These are phyloP conservation scores for Penicillium coprophilum DNA, from an alignment of 495 filamentous ascomycete genomes.

Conservation along the genomic window DNA sequence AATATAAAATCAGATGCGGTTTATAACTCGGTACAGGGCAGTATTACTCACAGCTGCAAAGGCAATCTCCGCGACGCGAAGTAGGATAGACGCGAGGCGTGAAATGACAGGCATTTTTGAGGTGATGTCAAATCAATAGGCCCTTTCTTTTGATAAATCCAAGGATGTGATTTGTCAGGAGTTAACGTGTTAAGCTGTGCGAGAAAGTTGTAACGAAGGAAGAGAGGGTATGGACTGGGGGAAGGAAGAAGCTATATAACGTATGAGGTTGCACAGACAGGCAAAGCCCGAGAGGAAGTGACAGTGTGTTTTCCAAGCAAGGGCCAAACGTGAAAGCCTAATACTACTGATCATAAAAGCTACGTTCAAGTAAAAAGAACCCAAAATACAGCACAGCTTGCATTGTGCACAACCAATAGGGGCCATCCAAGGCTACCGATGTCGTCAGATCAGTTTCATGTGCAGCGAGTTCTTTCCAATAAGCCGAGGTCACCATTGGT, in stretches of 20 bases:
- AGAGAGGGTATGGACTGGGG: slow-evolving; percentile 2
- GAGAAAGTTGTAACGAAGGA: neutral
- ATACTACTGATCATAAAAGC: slow-evolving; percentile 7
- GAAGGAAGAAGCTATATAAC: slow-evolving; percentile 22
- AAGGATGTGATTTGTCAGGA: neutral
- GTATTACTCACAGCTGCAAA: slow-evolving; percentile 40
- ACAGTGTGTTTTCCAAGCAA: slow-evolving; percentile 23
- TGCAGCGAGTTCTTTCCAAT: neutral
- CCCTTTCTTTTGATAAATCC: neutral
- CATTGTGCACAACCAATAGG: slow-evolving; percentile 1
- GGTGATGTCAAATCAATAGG: neutral
- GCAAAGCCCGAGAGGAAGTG: slow-evolving; percentile 16
- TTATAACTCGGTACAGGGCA: neutral
- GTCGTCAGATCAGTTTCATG: slow-evolving; percentile 1
- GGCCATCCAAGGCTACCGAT: slow-evolving; percentile 1
- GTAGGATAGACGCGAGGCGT: slow-evolving; percentile 49
- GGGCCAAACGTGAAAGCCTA: slow-evolving; percentile 18
- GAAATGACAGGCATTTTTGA: slow-evolving; percentile 49
- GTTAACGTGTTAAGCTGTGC: neutral
- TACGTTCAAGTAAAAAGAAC: neutral
- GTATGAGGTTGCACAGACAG: slow-evolving; percentile 17
- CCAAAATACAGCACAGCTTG: slow-evolving; percentile 1
- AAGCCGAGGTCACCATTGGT: neutral
- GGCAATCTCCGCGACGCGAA: slow-evolving; percentile 46
- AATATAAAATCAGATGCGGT: neutral